Evolutionary conservation across 768 basidiomycete species (phyloP), one percentile per base, ranked within the genome.

Genomic region (Suillus cothurnatus): DNA sequence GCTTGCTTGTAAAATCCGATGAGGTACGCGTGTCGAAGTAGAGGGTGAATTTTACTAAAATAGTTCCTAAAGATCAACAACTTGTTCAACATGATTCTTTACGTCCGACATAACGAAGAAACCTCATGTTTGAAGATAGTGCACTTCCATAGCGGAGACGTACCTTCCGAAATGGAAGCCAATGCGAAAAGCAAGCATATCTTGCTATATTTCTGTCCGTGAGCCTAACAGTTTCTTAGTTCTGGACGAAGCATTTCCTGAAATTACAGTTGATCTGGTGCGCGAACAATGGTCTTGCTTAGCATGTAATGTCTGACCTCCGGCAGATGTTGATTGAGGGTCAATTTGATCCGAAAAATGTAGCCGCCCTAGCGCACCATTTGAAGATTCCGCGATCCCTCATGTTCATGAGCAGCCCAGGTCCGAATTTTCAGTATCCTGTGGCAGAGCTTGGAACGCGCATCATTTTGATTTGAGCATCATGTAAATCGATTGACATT

Each of bases 121-220:
- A 92, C 91, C 0, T 83, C 88, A 0, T 81, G 85, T 68, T 69
- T 92, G 63, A 90, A 90, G 75, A 82, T 92, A 15, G 81, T 91
- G 4, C 89, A 91, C 69, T 91, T 90, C 69, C 80, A 83, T 64
- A 82, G 87, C 32, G 79, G 76, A 28, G 84, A 84, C 36, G 79
- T 87, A 31, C 91, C 91, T 1, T 87, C 87, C 0, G 91, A 93
- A 70, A 75, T 93, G 69, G 90, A 88, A 71, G 88, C 89, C 6
- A 93, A 92, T 70, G 81, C 84, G 38, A 89, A 86, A 71, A 86
- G 88, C 86, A 34, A 2, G 17, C 15, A 6, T 52, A 23, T 31
- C 36, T 21, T 57, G 6, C 11, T 31, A 4, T 15, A 9, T 57
- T 26, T 31, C 15, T 17, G 28, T 32, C 41, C 6, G 3, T 34